Percentiles rank a stretch among this genome's conserved stretches.
phyloP scores from a whole-genome alignment of 352 stramenopile species.

The Globisporangium spinosum region DNA sequence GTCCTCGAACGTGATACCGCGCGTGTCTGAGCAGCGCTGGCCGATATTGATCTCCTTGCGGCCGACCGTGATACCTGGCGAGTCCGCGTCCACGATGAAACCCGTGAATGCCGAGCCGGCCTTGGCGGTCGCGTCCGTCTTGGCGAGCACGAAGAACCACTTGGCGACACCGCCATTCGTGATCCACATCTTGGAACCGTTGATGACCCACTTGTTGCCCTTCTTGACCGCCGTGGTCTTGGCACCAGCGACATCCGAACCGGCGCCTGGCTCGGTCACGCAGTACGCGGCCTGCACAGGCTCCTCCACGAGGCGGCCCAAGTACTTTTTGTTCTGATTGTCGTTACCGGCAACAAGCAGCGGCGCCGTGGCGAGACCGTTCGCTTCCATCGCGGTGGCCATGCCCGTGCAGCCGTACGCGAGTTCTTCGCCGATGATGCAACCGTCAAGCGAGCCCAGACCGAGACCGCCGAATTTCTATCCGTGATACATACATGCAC shows the following conservation, averaged over 20 bases:
- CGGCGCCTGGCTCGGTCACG: slow-evolving; percentile 88
- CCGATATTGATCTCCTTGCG: slow-evolving; percentile 91
- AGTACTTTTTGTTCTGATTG: slow-evolving; percentile 84
- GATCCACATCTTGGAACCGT: slow-evolving; percentile 94
- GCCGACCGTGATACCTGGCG: slow-evolving; percentile 82
- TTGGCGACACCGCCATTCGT: slow-evolving; percentile 91
- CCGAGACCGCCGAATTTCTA: slow-evolving; percentile 77
- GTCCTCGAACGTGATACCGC: slow-evolving; percentile 90
- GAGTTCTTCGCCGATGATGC: slow-evolving; percentile 88
- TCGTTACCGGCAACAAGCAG: slow-evolving; percentile 82
- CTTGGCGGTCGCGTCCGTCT: slow-evolving; percentile 75
- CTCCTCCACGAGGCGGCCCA: slow-evolving; percentile 78
- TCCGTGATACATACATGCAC: background rate
- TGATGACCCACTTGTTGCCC: slow-evolving; percentile 91
- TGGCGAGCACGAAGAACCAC: slow-evolving; percentile 90
- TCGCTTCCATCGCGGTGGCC: slow-evolving; percentile 90
- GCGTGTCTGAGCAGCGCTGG: slow-evolving; percentile 89
- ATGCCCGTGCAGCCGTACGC: slow-evolving; percentile 90
- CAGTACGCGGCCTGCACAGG: slow-evolving; percentile 86
- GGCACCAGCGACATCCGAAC: slow-evolving; percentile 85
- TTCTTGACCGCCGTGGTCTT: slow-evolving; percentile 92
- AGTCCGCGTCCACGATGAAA: slow-evolving; percentile 88
- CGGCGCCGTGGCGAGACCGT: slow-evolving; percentile 76
- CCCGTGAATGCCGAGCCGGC: slow-evolving; percentile 85
- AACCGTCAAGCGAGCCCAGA: slow-evolving; percentile 75